A percentile compares a stretch with the other conserved stretches of the same genome.
Evolutionary conservation across 73 alveolate genomes (phyloP).

Genomic region (Stentor roeselii): DNA sequence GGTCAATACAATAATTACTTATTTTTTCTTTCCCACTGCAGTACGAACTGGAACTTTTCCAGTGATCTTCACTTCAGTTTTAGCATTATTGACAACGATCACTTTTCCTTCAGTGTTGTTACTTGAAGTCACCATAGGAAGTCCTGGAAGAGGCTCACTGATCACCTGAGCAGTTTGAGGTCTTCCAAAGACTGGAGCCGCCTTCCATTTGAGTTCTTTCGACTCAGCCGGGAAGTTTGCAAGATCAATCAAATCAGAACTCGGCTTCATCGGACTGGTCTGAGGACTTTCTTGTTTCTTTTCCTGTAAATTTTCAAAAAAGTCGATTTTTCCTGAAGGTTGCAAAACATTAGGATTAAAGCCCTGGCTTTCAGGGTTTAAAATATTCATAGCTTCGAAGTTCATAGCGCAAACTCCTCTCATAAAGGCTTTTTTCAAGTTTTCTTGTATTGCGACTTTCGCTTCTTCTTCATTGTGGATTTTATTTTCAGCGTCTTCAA

Average conservation of each 20-base stretch:
- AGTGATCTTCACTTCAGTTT: not conserved
- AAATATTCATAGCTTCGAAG: constrained; percentile 98
- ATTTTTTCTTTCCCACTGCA: constrained; percentile 5
- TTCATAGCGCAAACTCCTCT: constrained; percentile 98
- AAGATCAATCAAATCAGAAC: not conserved
- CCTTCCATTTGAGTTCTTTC: constrained; percentile 22
- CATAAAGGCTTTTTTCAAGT: constrained; percentile 96
- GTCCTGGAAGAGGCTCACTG: not conserved
- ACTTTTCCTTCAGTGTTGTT: not conserved
- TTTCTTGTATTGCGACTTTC: constrained; percentile 81
- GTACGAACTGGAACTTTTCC: constrained; percentile 11
- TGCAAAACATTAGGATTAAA: not conserved
- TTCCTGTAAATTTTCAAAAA: not conserved
- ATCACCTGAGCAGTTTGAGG: constrained; percentile 16
- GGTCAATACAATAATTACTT: no score
- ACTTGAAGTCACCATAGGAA: not conserved
- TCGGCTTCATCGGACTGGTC: not conserved
- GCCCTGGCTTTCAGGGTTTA: constrained; percentile 41
- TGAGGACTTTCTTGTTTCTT: not conserved
- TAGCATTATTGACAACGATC: constrained; percentile 17
- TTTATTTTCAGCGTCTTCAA: constrained; percentile 69
- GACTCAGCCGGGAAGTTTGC: constrained; percentile 10
- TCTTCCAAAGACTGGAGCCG: constrained; percentile 36
- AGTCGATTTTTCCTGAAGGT: not conserved
- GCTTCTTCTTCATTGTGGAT: constrained; percentile 71